These are phyloP conservation scores for Pezicula carpinea DNA, from an alignment of 2,329 filamentous ascomycete genomes.

Conservation along the genomic window DNA sequence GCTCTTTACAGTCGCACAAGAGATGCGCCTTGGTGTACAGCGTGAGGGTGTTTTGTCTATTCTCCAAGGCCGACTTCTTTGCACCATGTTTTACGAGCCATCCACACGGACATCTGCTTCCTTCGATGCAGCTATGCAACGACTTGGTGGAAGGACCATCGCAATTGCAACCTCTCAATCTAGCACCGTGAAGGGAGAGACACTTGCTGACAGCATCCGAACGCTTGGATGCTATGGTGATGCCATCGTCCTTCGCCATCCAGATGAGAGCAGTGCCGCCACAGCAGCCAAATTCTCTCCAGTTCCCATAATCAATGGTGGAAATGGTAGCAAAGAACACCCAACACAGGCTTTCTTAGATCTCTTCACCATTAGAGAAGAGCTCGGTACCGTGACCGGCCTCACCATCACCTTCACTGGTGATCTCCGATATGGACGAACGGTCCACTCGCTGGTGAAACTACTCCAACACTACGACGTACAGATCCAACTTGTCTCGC, in stretches of 20 bases:
- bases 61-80: slow-evolving; percentile 79
- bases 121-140: slow-evolving; percentile 98
- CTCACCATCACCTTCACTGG: slow-evolving; percentile 95
- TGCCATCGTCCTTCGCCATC: slow-evolving; percentile 92
- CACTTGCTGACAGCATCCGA: slow-evolving; percentile 86
- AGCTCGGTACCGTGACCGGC: slow-evolving; percentile 90
- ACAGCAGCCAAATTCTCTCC: slow-evolving; percentile 81
- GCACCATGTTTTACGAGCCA: slow-evolving; percentile 95
- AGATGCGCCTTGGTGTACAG: slow-evolving; percentile 95
- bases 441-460: slow-evolving; percentile 92
- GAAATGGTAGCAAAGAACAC: slow-evolving; percentile 93
- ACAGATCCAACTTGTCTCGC: slow-evolving; percentile 85
- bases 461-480: slow-evolving; percentile 95
- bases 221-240: slow-evolving; percentile 94
- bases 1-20: slow-evolving; percentile 93
- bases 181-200: slow-evolving; percentile 91
- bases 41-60: slow-evolving; percentile 85
- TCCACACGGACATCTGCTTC: slow-evolving; percentile 93
- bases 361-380: slow-evolving; percentile 96
- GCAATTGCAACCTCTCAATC: slow-evolving; percentile 78
- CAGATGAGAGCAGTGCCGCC: slow-evolving; percentile 73
- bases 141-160: slow-evolving; percentile 83
- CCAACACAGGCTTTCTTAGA: slow-evolving; percentile 97
- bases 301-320: slow-evolving; percentile 93
- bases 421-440: slow-evolving; percentile 87